Base-by-base conservation (phyloP, 768 basidiomycete genomes). In the Amanita thiersii region DNA sequence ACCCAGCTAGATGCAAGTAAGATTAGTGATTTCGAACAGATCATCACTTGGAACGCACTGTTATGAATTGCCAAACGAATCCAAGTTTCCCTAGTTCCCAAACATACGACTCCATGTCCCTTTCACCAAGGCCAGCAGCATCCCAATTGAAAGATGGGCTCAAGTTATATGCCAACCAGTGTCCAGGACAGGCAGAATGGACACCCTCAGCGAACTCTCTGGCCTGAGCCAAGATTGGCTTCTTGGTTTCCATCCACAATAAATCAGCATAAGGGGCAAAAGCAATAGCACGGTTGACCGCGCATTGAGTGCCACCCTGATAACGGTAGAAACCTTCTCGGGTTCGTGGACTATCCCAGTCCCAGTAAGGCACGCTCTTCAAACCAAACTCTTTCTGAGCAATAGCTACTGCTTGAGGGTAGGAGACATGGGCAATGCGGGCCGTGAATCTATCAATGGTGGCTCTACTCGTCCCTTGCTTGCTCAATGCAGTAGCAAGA, bases 21-120 rank as follows among this genome's bases (percentile, higher is more conserved):
- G 14, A 32, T 39, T 44, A 43, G 6, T 37, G 32, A 41, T 15
- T 7, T 11, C 36, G 5, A 14, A 28, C 21, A 9, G 26, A 3
- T 5, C 18, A 18, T n/a, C 17, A 45, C 24, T 24, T 36, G 38
- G 5, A 20, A 51, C 86, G 53, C 39, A 92, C 89, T 51, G 93
- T 96, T 63, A 97, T 96, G 69, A 99, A 98, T 62, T 98, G 93
- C 92, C 93, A 98, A 52, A 92, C 83, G 63, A 97, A 98, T 25
- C 93, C 93, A 35, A 96, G 78, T 68, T 86, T 93, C 35, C 89
- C 94, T 18, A 99, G 71, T 54, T 89, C 75, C 94, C 93, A 94
- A 26, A 97, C 77, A 58, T 77, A 98, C 28, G 72, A 64, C 60
- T 87, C 73, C 90, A 90, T 98, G 51, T 92, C 89, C 48, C 71